These are phyloP conservation scores for Calonectria montana DNA, from an alignment of 2,329 filamentous ascomycete species.

Conservation along the genomic window DNA sequence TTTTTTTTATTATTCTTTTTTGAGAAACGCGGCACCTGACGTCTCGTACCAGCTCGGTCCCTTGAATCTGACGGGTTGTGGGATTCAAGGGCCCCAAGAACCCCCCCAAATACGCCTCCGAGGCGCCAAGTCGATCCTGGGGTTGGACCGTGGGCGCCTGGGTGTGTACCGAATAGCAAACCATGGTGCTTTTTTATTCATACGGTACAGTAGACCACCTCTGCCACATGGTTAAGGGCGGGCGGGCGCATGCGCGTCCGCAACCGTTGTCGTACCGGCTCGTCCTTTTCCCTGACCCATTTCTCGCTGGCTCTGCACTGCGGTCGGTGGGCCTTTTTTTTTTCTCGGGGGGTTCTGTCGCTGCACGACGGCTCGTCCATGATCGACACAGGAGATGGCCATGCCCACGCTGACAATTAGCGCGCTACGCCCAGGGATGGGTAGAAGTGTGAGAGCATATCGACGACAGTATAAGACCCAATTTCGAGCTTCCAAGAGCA, in stretches of 20 bases:
- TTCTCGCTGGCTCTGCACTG: not conserved
- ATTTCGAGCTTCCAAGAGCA: not conserved
- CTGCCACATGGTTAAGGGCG: slow-evolving; percentile 8
- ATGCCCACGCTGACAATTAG: slow-evolving; percentile 12
- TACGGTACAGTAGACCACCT: not conserved
- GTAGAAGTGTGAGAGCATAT: slow-evolving; percentile 3
- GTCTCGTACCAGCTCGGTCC: not conserved
- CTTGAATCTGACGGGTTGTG: slow-evolving; percentile 11
- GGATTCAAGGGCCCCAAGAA: slow-evolving; percentile 4
- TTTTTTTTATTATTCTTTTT: not conserved
- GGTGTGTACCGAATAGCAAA: not conserved
- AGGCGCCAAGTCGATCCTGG: slow-evolving; percentile 1
- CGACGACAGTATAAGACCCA: not conserved
- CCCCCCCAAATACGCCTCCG: not conserved
- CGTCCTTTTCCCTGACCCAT: not conserved
- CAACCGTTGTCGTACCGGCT: not conserved
- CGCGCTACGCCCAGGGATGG: slow-evolving; percentile 4
- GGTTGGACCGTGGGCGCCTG: slow-evolving; percentile 10
- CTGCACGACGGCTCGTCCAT: slow-evolving; percentile 4
- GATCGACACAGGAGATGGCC: slow-evolving; percentile 26
- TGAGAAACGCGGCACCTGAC: not conserved
- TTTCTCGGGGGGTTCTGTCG: not conserved
- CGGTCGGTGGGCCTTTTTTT: slow-evolving; percentile 2
- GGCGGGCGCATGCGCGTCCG: not conserved
- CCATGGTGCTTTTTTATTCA: not conserved